A percentile compares a stretch with the other conserved stretches of the same genome.
These are phyloP conservation scores for Trichoderma orchidacearum DNA, from an alignment of 495 filamentous ascomycete species.

Conservation along the genomic window DNA sequence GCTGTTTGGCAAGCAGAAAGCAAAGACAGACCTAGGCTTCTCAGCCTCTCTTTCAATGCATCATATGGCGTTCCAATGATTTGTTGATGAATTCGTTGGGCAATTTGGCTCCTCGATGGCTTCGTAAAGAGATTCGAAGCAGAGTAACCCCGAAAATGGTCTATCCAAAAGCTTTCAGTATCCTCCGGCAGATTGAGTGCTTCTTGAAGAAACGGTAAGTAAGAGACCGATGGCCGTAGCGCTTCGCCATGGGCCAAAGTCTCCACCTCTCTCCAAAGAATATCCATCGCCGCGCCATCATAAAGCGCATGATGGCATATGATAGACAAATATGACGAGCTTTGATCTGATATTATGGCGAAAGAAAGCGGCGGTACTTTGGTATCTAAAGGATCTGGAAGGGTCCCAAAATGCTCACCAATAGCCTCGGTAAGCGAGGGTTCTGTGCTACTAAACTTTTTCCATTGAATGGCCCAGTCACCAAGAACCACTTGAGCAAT, in stretches of 20 bases:
- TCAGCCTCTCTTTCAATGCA: slow-evolving; percentile 31
- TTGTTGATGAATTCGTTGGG: background rate
- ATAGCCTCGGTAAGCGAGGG: slow-evolving; percentile 10
- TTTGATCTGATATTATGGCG: slow-evolving; percentile 11
- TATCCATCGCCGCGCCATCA: slow-evolving; percentile 56
- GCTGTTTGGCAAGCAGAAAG: slow-evolving; percentile 52
- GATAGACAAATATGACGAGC: slow-evolving; percentile 38
- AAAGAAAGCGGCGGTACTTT: slow-evolving; percentile 23
- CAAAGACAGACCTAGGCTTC: slow-evolving; percentile 41
- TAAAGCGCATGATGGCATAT: slow-evolving; percentile 66
- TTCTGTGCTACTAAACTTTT: slow-evolving; percentile 8
- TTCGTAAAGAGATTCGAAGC: slow-evolving; percentile 26
- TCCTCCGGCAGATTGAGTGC: slow-evolving; percentile 11
- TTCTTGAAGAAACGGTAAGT: slow-evolving; percentile 25
- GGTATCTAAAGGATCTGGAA: slow-evolving; percentile 17
- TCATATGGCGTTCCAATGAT: slow-evolving; percentile 16
- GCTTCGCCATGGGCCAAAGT: slow-evolving; percentile 23
- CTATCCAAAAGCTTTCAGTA: slow-evolving; percentile 49
- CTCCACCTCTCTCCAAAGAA: slow-evolving; percentile 54
- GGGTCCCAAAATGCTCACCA: slow-evolving; percentile 8
- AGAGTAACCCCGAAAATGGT: slow-evolving; percentile 32
- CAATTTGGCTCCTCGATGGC: background rate
- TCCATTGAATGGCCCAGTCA: slow-evolving; percentile 16
- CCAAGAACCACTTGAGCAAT: slow-evolving; percentile 46
- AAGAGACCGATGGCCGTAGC: slow-evolving; percentile 30